phyloP scores from a whole-genome alignment of 2,329 filamentous ascomycete genomes.

The Colletotrichum somersetense region DNA sequence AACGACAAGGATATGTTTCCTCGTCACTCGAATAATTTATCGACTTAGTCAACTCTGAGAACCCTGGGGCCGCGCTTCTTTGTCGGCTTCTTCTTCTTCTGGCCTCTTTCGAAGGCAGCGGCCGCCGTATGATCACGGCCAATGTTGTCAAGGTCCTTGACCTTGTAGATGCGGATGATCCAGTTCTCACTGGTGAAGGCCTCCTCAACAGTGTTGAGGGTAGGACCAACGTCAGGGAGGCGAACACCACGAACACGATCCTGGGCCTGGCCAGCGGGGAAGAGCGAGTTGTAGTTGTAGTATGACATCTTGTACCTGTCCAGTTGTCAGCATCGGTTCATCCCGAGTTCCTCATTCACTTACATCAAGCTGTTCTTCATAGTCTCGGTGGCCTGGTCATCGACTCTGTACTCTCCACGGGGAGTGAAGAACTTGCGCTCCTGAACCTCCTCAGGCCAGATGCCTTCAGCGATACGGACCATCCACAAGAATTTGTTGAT shows the following conservation, averaged over 20 bases:
- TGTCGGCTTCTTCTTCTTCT: slow-evolving; percentile 83
- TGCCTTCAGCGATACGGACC: slow-evolving; percentile 98
- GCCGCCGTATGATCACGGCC: slow-evolving; percentile 84
- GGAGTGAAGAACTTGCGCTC: slow-evolving; percentile 96
- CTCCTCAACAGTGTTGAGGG: slow-evolving; percentile 91
- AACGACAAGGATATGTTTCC: slow-evolving; percentile 26
- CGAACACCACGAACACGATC: slow-evolving; percentile 88
- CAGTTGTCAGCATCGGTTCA: slow-evolving; percentile 45
- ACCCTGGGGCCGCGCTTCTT: slow-evolving; percentile 81
- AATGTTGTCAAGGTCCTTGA: slow-evolving; percentile 98
- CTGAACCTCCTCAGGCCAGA: slow-evolving; percentile 99
- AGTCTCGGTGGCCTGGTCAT: slow-evolving; percentile 90
- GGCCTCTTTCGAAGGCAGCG: slow-evolving; percentile 79
- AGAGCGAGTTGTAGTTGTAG: slow-evolving; percentile 94
- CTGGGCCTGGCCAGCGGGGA: slow-evolving; percentile 89
- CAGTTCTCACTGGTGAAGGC: slow-evolving; percentile 99
- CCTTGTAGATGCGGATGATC: slow-evolving; percentile 99
- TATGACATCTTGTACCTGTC: slow-evolving; percentile 99
- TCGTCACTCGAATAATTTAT: neutral
- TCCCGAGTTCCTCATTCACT: slow-evolving; percentile 54
- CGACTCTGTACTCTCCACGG: slow-evolving; percentile 94
- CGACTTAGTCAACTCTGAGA: slow-evolving; percentile 76
- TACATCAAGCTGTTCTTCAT: slow-evolving; percentile 99
- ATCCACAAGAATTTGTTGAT: slow-evolving; percentile 99
- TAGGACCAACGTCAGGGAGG: slow-evolving; percentile 86